Base-by-base conservation (phyloP, 495 filamentous ascomycete species). In the Penicillium angulare region DNA sequence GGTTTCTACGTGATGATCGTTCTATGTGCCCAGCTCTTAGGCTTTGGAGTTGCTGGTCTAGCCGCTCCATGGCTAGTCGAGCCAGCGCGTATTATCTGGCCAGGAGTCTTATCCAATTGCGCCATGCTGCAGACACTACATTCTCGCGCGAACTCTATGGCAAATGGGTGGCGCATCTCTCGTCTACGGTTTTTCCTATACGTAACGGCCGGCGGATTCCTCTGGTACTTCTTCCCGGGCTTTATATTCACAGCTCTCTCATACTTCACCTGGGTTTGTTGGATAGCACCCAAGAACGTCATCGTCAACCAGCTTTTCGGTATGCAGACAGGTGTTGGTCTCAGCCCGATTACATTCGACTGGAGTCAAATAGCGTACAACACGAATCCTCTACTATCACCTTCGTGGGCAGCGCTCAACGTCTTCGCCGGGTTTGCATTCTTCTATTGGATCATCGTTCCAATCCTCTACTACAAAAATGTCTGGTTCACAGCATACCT, bases 301-400 rank as follows among this genome's bases (percentile, higher is more conserved):
- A 80, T 92, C 9, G 72, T 92, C 31, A 86, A 86, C 47, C 83
- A 86, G 53, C 46, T 87, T 55, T 92, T 93, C 49, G 89, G 90
- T 5, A 86, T 91, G 39, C 73, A 82, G 23, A 91, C 89, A 1
- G 89, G 89, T 21, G 68, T 95, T 24, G 90, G 89, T 2, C 63
- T 93, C 7, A 89, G 90, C 55, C 90, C 89, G 1, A 62, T 93
- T 49, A 93, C 89, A 0, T 93, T 95, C 53, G 89, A 95, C 68
- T 87, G 84, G 84, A 84, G 80, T 27, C 67, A 72, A 32, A 56
- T 72, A 9, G 68, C 68, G 1, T 72, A 72, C 53, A 69, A 64
- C 39, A 69, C 66, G 2, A 69, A 69, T 31, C 67, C 67, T 0
- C 63, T 72, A 0, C 46, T 72, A 7, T 68, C 65, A 1, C 68